These are phyloP conservation scores for Amphicarpaea edgeworthii DNA, from an alignment of 306 rosid genomes.

Conservation along the genomic window DNA sequence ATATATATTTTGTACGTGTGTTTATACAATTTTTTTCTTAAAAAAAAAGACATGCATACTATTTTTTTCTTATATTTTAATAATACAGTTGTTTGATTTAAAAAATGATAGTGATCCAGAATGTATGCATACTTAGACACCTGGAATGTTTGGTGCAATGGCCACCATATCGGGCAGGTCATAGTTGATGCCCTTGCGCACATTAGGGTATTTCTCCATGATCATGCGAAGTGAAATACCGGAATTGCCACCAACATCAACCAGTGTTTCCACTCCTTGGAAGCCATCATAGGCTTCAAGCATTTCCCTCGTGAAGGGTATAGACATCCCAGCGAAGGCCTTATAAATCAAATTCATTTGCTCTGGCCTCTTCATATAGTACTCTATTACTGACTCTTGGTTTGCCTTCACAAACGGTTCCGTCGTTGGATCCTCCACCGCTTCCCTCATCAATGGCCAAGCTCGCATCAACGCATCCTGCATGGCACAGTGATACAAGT, in stretches of 20 bases:
- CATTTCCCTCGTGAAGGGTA: conserved; percentile 67
- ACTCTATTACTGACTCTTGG: conserved; percentile 57
- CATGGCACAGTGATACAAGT: too few species aligned
- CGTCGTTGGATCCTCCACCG: conserved; percentile 64
- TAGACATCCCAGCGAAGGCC: conserved; percentile 65
- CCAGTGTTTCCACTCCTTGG: conserved; percentile 60
- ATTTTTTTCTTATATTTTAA: too few species aligned
- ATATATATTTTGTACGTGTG: too few species aligned
- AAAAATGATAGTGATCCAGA: too few species aligned
- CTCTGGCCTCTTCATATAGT: conserved; percentile 66
- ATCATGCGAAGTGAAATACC: conserved; percentile 76
- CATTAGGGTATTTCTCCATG: conserved; percentile 54
- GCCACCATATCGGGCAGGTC: conserved; percentile 82
- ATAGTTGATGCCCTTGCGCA: conserved; percentile 67
- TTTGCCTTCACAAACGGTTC: conserved; percentile 75
- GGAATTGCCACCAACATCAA: conserved; percentile 83
- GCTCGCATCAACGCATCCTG: conserved; percentile 72
- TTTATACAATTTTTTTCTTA: too few species aligned
- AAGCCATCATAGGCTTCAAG: conserved; percentile 71
- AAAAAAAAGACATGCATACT: too few species aligned
- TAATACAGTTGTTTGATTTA: too few species aligned
- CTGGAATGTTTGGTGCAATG: conserved; percentile 59
- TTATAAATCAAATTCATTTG: conserved; percentile 56
- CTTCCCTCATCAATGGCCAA: conserved; percentile 77
- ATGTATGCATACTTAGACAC: conserved; percentile 29